Evolutionary conservation across 2,329 filamentous ascomycete species (phyloP).

Genomic region (Coniella vitis): DNA sequence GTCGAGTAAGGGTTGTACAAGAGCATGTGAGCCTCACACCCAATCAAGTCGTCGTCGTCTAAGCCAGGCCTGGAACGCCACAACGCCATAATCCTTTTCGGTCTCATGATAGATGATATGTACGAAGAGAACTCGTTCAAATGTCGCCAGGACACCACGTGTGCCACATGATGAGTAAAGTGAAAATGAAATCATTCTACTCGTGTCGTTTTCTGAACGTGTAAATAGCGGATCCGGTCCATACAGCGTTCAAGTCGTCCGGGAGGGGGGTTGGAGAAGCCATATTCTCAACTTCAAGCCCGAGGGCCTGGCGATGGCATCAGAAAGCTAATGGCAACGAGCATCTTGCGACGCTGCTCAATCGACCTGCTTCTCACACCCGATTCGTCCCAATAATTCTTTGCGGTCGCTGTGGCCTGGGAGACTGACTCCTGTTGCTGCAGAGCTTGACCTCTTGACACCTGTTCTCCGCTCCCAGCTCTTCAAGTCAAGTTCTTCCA

Average conservation of each 20-base stretch:
- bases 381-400: conserved; percentile 73
- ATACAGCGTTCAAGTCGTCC: background rate
- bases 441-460: conserved; percentile 44
- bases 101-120: conserved; percentile 12
- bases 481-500: conserved; percentile 62
- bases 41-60: too few relatives aligned
- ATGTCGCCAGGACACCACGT: conserved; percentile 12
- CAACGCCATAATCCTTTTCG: conserved; percentile 13
- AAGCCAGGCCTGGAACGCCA: conserved; percentile 9
- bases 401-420: conserved; percentile 69
- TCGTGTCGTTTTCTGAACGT: background rate
- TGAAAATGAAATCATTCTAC: background rate
- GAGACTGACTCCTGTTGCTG: conserved; percentile 53
- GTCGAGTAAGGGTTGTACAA: too few relatives aligned
- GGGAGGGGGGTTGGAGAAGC: background rate
- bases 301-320: background rate
- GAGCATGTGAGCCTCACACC: too few relatives aligned
- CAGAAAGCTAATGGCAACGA: background rate
- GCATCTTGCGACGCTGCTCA: conserved; percentile 18
- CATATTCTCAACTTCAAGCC: background rate
- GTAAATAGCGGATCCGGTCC: background rate
- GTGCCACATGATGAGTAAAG: background rate
- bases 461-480: conserved; percentile 53
- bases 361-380: conserved; percentile 70
- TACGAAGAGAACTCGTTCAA: conserved; percentile 13